Base-by-base conservation (phyloP, 441 rosid genomes). In the Raphanus hybrid region DNA sequence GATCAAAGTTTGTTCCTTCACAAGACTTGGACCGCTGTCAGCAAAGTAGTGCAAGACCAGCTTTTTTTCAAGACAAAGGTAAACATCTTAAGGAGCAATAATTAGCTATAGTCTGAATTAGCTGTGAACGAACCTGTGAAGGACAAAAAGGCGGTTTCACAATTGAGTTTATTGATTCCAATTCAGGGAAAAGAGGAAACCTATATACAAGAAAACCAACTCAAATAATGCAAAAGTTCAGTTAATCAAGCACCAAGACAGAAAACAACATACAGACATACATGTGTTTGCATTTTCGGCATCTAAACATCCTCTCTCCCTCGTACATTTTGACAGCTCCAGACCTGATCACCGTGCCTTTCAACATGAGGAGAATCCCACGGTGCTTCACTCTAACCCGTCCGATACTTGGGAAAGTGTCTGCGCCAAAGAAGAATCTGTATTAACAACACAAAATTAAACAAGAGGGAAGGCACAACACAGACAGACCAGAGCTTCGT, bases 311-410 rank as follows among this genome's bases (percentile, higher is more conserved):
- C 87, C 97, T 85, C 82, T 87, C 91, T 64, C 98, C 99, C 78
- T 96, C 99, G 54, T 87, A 93, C 99, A 93, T 93, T 86, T 92
- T 96, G 64, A 86, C 84, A 66, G 94, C 89, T 62, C 97, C 99
- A 1, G 97, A 93, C 55, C 98, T 84, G 75, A 91, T 96, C 27
- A 96, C 92, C 1, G 97, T 96, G 64, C 99, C 99, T 73, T 89
- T 96, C 65, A 96, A 85, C 23, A 93, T 93, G 54, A 96, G 85
- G 26, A 93, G 91, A 86, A 93, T 83, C 57, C 92, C 92, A 4
- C 86, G 88, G 75, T 96, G 99, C 87, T 86, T 93, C 72, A 93
- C 98, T 82, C 98, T 90, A 71, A 96, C 84, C 27, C 84, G 85
- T n/a, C 98, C 97, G 58, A 93, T 92, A 85, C 93, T 88, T 2